Percentiles rank a stretch among this genome's conserved stretches.
Conservation (phyloP, 148 eudicot genomes). For the Rhododendron mucronatum region DNA sequence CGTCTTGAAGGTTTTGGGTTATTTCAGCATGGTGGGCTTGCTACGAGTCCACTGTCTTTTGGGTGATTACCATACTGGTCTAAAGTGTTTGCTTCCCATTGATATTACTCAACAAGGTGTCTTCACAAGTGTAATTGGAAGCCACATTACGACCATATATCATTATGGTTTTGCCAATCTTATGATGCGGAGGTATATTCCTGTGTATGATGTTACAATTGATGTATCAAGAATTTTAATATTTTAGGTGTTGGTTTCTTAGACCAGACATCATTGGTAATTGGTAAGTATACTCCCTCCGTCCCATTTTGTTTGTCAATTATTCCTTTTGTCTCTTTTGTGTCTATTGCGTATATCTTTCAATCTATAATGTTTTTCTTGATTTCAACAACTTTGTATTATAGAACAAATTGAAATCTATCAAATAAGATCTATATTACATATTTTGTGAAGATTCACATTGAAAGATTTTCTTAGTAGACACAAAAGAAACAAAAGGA, state of each 20-base stretch:
- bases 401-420: too few species aligned
- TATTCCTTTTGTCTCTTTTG: too few species aligned
- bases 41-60: constrained; percentile 85
- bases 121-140: constrained; percentile 87
- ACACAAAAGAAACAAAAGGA: too few species aligned
- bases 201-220: too few species aligned
- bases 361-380: too few species aligned
- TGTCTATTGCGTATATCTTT: too few species aligned
- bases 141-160: constrained; percentile 92
- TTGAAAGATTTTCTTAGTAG: too few species aligned
- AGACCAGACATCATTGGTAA: background rate
- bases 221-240: background rate
- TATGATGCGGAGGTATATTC: constrained; percentile 79
- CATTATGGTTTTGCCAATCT: constrained; percentile 99
- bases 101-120: constrained; percentile 97
- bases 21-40: constrained; percentile 98
- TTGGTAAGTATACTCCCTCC: too few species aligned
- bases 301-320: too few species aligned
- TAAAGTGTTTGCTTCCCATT: constrained; percentile 86
- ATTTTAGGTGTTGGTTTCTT: background rate
- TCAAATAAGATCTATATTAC: too few species aligned
- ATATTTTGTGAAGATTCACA: too few species aligned
- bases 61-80: constrained; percentile 95
- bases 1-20: constrained; percentile 92
- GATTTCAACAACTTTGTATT: too few species aligned